Evolutionary conservation across 2,329 filamentous ascomycete genomes (phyloP).

Genomic region (Fusarium bulbicola): DNA sequence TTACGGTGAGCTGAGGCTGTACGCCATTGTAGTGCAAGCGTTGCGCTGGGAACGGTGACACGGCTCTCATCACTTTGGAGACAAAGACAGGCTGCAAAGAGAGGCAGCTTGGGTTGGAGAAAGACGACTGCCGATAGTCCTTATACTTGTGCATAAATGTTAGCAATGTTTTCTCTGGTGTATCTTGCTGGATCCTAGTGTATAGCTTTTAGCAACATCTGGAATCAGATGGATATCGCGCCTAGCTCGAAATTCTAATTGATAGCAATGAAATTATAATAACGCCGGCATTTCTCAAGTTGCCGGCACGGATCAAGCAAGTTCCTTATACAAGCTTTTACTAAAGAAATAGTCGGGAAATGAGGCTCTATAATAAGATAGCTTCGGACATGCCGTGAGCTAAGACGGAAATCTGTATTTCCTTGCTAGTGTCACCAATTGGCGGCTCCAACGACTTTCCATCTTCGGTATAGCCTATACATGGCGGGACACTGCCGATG

Average conservation of each 20-base stretch:
- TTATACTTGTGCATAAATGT: too few relatives aligned
- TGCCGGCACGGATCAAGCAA: too few relatives aligned
- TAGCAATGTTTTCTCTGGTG: neutral
- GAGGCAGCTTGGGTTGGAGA: neutral
- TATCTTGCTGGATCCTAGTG: neutral
- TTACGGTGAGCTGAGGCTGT: too few relatives aligned
- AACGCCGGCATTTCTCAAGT: neutral
- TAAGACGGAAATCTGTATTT: neutral
- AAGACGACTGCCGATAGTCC: fast-evolving
- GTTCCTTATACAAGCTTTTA: neutral
- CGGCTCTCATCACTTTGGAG: too few relatives aligned
- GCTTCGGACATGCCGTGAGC: neutral
- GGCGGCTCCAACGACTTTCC: neutral
- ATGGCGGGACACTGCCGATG: neutral
- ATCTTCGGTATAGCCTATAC: neutral
- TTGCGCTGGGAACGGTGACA: too few relatives aligned
- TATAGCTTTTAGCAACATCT: fast-evolving
- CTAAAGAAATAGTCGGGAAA: neutral
- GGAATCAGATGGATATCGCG: fast-evolving
- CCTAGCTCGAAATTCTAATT: fast-evolving
- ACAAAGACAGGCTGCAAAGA: neutral
- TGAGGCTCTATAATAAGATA: neutral
- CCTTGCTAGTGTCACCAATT: neutral
- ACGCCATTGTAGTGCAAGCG: too few relatives aligned
- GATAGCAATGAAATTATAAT: fast-evolving